Evolutionary conservation across 306 rosid species (phyloP).

Genomic region (Castanopsis chinensis): DNA sequence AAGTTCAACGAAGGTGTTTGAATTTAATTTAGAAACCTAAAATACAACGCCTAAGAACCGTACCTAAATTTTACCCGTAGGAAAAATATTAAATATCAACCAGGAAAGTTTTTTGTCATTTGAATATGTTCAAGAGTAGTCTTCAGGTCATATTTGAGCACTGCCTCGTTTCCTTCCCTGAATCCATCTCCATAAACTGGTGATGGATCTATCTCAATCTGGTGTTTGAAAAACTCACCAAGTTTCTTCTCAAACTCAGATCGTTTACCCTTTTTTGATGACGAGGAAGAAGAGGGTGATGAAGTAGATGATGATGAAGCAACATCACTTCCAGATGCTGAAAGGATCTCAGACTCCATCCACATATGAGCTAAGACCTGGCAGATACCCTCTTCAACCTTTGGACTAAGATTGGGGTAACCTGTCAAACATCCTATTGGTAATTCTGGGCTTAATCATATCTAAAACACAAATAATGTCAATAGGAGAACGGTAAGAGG

Average conservation of each 20-base stretch:
- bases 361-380: slow-evolving; percentile 97
- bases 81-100: slow-evolving; percentile 18
- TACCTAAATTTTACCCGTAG: too few relatives aligned
- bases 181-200: slow-evolving; percentile 93
- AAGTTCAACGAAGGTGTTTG: too few relatives aligned
- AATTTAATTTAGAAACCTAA: too few relatives aligned
- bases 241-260: slow-evolving; percentile 94
- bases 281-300: slow-evolving; percentile 39
- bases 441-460: slow-evolving; percentile 3
- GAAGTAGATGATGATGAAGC: slow-evolving; percentile 49
- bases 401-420: slow-evolving; percentile 74
- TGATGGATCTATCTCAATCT: slow-evolving; percentile 89
- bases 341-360: slow-evolving; percentile 78
- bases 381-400: slow-evolving; percentile 99
- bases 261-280: slow-evolving; percentile 87
- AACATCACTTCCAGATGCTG: slow-evolving; percentile 45
- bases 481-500: slow-evolving; percentile 1
- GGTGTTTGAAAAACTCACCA: slow-evolving; percentile 84
- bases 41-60: too few relatives aligned
- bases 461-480: background rate
- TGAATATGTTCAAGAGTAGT: slow-evolving; percentile 87
- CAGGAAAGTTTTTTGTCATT: slow-evolving; percentile 77
- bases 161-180: slow-evolving; percentile 75
- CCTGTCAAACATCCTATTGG: slow-evolving; percentile 45
- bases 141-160: slow-evolving; percentile 68